Percentiles rank a stretch among this genome's conserved stretches.
Conservation (phyloP, 306 rosid genomes). For the Citrullus amarus region DNA sequence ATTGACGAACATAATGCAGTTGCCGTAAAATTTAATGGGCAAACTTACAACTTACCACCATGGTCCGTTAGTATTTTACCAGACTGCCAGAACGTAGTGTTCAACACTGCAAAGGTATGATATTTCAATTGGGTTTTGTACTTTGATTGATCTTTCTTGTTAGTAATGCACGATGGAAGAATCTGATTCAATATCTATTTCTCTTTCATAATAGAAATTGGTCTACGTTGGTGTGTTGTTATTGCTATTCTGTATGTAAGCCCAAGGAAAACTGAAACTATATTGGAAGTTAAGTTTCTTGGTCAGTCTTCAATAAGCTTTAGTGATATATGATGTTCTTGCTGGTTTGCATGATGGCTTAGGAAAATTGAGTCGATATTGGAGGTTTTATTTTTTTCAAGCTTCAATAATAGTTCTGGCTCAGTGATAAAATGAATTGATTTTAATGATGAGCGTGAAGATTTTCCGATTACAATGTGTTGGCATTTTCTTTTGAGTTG, state of each 20-base stretch:
- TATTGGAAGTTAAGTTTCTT: not conserved
- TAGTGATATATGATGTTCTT: not conserved
- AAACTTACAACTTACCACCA: slow-evolving; percentile 66
- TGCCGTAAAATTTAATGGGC: slow-evolving; percentile 61
- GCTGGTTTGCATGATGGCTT: not conserved
- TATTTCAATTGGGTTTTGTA: slow-evolving; percentile 4
- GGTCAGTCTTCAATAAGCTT: not conserved
- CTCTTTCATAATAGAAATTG: not conserved
- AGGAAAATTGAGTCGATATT: not conserved
- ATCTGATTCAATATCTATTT: not conserved
- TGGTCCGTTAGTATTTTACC: slow-evolving; percentile 97
- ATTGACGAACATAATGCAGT: slow-evolving; percentile 60
- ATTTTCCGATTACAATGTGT: not conserved
- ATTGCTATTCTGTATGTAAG: not conserved
- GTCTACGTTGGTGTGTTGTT: not conserved
- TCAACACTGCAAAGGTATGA: slow-evolving; percentile 90
- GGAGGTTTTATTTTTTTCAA: not conserved
- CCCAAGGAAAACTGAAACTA: not conserved
- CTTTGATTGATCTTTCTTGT: not conserved
- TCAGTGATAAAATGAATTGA: not conserved
- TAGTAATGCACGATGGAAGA: not conserved
- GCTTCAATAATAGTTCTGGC: not conserved
- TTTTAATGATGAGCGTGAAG: not conserved
- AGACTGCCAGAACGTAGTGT: slow-evolving; percentile 66
- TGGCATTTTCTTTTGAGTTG: not conserved